These are phyloP conservation scores for Fusarium papillatum DNA, from an alignment of 2,329 filamentous ascomycete species.

Conservation along the genomic window DNA sequence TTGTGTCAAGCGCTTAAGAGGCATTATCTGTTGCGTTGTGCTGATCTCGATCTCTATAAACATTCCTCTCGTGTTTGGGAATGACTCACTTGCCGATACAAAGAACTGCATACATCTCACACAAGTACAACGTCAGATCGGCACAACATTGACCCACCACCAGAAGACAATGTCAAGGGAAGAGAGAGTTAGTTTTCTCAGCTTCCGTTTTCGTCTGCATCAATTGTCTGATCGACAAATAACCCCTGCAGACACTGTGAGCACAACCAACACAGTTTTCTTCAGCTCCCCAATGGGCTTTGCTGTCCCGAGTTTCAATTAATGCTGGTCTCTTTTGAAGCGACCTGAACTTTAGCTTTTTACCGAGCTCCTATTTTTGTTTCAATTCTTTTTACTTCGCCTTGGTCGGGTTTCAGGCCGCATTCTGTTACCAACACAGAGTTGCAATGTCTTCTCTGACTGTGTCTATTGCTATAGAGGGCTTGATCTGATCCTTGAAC, in stretches of 20 bases:
- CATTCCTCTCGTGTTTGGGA: neutral
- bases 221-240: neutral
- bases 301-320: constrained; percentile 8
- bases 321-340: neutral
- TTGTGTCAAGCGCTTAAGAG: constrained; percentile 13
- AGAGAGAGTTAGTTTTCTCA: neutral
- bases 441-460: neutral
- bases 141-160: constrained; percentile 1
- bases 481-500: neutral
- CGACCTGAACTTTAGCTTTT: neutral
- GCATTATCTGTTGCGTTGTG: neutral
- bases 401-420: constrained; percentile 34
- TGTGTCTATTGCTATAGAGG: neutral
- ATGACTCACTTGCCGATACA: constrained; percentile 12
- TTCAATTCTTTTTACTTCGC: neutral
- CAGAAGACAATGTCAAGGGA: neutral
- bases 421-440: constrained; percentile 10
- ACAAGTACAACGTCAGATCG: neutral
- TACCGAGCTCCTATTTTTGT: constrained; percentile 7
- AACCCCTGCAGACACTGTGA: constrained; percentile 27
- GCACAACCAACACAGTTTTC: constrained; percentile 43
- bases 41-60: neutral
- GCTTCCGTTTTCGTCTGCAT: neutral
- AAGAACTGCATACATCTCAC: neutral
- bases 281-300: constrained; percentile 51